Base-by-base conservation (phyloP, 2,329 filamentous ascomycete species). In the Fusarium phyllophilum region DNA sequence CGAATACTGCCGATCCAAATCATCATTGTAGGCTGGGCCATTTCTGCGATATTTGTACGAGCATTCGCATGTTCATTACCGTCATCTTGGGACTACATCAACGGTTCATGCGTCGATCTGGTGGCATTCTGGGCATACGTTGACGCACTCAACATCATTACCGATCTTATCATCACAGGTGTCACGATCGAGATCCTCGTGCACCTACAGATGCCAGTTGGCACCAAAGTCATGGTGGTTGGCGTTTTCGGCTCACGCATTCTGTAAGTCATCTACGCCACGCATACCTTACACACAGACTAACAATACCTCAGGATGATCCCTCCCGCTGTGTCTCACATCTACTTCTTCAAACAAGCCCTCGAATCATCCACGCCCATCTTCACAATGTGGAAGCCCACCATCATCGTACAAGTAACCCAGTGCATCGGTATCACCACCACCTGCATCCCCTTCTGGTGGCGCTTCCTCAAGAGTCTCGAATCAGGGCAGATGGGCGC, bases 361-460 rank as follows among this genome's bases (percentile, higher is more conserved):
- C 2, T 68, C 13, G 39, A 62, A 17, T 68, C 66, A 14, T 7
- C 42, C 12, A 49, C 9, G 1, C 55, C 48, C 0, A 68, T 63
- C 11, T 68, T 68, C 11, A 49, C 61, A 18, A 68, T 68, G 64
- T 68, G 64, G 66, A 68, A 18, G 26, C 33, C 64, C 24, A 49
- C 41, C 12, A 14, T 68, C 5, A 68, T 68, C 18, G 38, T 68
- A 10, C 65, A 68, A 26, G 63, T 68, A 1, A 54, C 51, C 15
- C 65, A 68, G 12, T 68, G 63, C 15, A 24, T 68, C 22, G 54
- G 63, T n/a, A 33, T 68, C 22, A 68, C 46, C 22, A 68, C 54
- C 24, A 68, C 63, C 4, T 68, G 63, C 36, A 38, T 68, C 2
- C 66, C 66, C 6, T 68, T 68, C 7, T 68, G 66, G 66, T 62